Evolutionary conservation across 169 alveolate genomes (phyloP), one percentile per base, ranked within the genome.

Genomic region (Besnoitia besnoiti): DNA sequence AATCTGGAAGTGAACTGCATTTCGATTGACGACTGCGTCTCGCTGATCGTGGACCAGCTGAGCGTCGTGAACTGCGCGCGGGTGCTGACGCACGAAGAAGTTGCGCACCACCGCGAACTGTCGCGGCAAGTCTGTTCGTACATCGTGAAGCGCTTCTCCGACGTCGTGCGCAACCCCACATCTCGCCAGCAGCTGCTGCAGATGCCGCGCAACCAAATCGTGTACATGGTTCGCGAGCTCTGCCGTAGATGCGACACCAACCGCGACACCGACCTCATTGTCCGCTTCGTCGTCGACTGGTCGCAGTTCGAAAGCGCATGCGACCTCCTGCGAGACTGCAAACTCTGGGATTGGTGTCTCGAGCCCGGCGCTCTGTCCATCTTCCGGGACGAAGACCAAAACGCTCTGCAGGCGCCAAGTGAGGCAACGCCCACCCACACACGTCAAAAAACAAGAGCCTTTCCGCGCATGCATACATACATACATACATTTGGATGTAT

Each of bases 281-380:
- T 90, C 37, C 82, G 84, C 40, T 90, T 90, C 90, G 93, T 76
- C 82, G 90, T 90, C 85, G 93, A 90, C 80, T 90, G 93, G 93
- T 75, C 89, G 39, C 85, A 61, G 39, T 77, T 77, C 51, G 93
- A 90, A 21, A 79, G 84, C n/a, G 93, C 84, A 0, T 90, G 93
- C 84, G 93, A 90, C 40, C 73, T 90, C 27, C 89, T 90, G 73
- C 42, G 88, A 27, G 93, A 90, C 61, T 90, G 93, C 93, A 90
- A 90, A 62, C 37, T 49, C 46, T 90, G 93, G 93, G 89, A 75
- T 49, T 90, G 93, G 93, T 49, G 55, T n/a, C 42, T 44, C n/a
- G 93, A 90, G 27, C 93, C 89, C 39, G 90, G 90, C 49, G 82
- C 89, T 24, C 67, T 90, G 30, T 90, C 93, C 50, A 44, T 77